Percentiles rank a stretch among this genome's conserved stretches.
These are phyloP conservation scores for Lepiota brunneoincarnata DNA, from an alignment of 768 basidiomycete species.

Conservation along the genomic window DNA sequence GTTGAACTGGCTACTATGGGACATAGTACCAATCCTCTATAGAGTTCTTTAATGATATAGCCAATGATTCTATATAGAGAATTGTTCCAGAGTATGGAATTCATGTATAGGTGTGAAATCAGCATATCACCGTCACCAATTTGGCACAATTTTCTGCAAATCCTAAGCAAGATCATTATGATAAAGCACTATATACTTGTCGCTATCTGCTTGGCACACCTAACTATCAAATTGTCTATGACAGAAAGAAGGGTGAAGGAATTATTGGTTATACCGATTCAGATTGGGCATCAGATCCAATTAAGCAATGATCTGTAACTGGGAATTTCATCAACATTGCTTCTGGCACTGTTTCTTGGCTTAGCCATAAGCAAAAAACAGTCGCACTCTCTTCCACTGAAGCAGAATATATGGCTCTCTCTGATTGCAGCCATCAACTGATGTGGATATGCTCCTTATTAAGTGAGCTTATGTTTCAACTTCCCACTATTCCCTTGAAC, in stretches of 20 bases:
- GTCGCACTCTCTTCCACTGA: constrained; percentile 20
- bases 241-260: constrained; percentile 1
- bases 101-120: too few relatives aligned
- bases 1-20: too few relatives aligned
- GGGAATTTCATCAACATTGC: constrained; percentile 12
- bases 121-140: too few relatives aligned
- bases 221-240: constrained; percentile 6
- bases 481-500: not conserved
- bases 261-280: constrained; percentile 8
- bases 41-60: too few relatives aligned
- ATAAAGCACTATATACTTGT: too few relatives aligned
- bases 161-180: too few relatives aligned
- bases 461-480: not conserved
- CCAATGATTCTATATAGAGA: too few relatives aligned
- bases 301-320: constrained; percentile 14
- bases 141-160: too few relatives aligned
- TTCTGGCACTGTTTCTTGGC: constrained; percentile 19
- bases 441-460: constrained; percentile 10
- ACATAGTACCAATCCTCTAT: too few relatives aligned
- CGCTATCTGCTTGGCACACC: not conserved
- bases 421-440: constrained; percentile 15
- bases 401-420: constrained; percentile 22
- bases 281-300: constrained; percentile 12
- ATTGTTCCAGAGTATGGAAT: too few relatives aligned
- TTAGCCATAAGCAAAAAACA: constrained; percentile 15